Conservation (phyloP, 2,329 filamentous ascomycete genomes). For the Penicillium sp. region DNA sequence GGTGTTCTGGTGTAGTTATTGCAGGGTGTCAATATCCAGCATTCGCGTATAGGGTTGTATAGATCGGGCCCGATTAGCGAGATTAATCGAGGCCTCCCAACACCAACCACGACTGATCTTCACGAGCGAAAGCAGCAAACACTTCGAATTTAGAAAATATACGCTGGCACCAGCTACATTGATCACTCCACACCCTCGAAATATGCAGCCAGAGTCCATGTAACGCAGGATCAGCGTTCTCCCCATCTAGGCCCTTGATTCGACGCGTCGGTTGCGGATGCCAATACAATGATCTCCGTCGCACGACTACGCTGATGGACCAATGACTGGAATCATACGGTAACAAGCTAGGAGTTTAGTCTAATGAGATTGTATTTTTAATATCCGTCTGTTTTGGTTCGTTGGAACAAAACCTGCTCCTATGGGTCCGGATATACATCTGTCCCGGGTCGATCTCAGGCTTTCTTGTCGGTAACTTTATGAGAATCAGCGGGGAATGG, state of each 20-base stretch:
- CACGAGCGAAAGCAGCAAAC: neutral
- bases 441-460: neutral
- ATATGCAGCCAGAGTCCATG: neutral
- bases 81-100: neutral
- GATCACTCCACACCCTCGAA: neutral
- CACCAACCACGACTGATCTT: slow-evolving; percentile 10
- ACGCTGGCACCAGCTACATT: neutral
- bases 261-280: slow-evolving; percentile 6
- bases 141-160: neutral
- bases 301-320: neutral
- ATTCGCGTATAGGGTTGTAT: slow-evolving; percentile 1
- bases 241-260: slow-evolving; percentile 8
- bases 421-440: neutral
- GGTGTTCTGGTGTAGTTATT: neutral
- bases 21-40: neutral
- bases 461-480: neutral
- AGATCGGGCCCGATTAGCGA: slow-evolving; percentile 15
- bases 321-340: neutral
- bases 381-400: neutral
- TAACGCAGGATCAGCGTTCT: slow-evolving; percentile 10
- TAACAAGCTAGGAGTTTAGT: neutral
- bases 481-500: neutral
- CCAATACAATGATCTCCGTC: neutral
- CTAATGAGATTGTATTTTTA: neutral
- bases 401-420: neutral